phyloP scores from a whole-genome alignment of 352 stramenopile genomes.

The Phytophthora lateralis region DNA sequence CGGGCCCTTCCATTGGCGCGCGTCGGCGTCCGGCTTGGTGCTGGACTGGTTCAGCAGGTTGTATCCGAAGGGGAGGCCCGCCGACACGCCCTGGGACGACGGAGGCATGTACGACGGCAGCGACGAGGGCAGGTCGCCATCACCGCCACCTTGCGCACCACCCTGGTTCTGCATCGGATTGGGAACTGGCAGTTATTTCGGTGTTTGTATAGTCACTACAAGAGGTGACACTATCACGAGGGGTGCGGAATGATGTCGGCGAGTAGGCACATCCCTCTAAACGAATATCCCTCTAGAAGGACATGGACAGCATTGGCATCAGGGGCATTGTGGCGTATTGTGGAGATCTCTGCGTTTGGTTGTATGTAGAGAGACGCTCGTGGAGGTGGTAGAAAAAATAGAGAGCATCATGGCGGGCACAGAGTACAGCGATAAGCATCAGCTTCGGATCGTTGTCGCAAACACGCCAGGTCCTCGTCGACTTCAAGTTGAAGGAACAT shows the following conservation, averaged over 20 bases:
- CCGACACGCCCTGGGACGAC: constrained; percentile 17
- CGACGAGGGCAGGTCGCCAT: constrained; percentile 73
- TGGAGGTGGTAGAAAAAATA: too few species aligned
- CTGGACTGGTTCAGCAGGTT: constrained; percentile 35
- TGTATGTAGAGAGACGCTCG: too few species aligned
- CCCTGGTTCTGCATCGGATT: constrained; percentile 32
- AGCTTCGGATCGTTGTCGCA: too few species aligned
- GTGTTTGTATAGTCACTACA: constrained; percentile 4
- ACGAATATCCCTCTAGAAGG: background rate
- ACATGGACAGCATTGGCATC: too few species aligned
- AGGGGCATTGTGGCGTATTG: too few species aligned
- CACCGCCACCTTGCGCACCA: constrained; percentile 18
- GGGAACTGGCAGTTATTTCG: background rate
- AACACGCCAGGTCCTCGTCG: too few species aligned
- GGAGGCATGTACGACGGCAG: constrained; percentile 76
- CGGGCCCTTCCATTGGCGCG: constrained; percentile 67
- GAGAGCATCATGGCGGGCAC: too few species aligned
- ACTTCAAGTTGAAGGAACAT: too few species aligned
- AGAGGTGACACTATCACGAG: background rate
- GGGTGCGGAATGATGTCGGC: background rate
- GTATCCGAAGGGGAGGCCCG: constrained; percentile 38
- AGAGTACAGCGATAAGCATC: too few species aligned
- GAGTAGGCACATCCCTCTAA: background rate
- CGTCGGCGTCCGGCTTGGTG: constrained; percentile 35
- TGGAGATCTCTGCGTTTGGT: too few species aligned